phyloP scores from a whole-genome alignment of 106 monocot species.

The Dactylorhiza incarnata region DNA sequence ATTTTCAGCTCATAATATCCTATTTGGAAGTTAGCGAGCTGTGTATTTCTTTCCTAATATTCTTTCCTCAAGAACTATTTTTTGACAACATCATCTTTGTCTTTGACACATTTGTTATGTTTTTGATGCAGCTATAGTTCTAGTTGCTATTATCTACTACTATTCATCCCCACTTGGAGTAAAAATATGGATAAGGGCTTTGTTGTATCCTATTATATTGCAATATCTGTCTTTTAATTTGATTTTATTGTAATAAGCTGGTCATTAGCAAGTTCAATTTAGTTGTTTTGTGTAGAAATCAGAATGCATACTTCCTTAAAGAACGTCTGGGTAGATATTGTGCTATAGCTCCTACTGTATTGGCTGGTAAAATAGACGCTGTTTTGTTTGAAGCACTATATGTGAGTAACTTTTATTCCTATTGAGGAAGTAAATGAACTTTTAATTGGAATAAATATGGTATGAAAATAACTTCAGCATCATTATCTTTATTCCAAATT shows the following conservation, averaged over 20 bases:
- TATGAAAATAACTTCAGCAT: no score
- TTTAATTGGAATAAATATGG: no score
- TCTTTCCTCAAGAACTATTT: neutral
- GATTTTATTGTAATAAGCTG: neutral
- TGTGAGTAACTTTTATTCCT: conserved; percentile 38
- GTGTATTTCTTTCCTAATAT: neutral
- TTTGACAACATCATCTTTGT: neutral
- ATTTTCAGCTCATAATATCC: neutral
- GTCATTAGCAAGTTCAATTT: neutral
- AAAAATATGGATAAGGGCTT: conserved; percentile 48
- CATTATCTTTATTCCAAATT: no score
- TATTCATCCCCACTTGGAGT: conserved; percentile 64
- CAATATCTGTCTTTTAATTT: neutral
- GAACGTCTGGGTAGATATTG: conserved; percentile 57
- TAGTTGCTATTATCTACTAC: conserved; percentile 80
- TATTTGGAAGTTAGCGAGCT: neutral
- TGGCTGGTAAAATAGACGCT: conserved; percentile 84
- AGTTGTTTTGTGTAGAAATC: neutral
- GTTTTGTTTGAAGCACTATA: conserved; percentile 89
- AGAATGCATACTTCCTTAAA: conserved; percentile 21
- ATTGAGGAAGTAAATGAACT: no score
- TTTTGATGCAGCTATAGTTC: conserved; percentile 64
- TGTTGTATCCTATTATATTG: conserved; percentile 69
- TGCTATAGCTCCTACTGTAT: conserved; percentile 74
- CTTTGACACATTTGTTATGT: conserved; percentile 6